Conservation (phyloP, 2,329 filamentous ascomycete genomes). For the Sclerotinia subarctica region DNA sequence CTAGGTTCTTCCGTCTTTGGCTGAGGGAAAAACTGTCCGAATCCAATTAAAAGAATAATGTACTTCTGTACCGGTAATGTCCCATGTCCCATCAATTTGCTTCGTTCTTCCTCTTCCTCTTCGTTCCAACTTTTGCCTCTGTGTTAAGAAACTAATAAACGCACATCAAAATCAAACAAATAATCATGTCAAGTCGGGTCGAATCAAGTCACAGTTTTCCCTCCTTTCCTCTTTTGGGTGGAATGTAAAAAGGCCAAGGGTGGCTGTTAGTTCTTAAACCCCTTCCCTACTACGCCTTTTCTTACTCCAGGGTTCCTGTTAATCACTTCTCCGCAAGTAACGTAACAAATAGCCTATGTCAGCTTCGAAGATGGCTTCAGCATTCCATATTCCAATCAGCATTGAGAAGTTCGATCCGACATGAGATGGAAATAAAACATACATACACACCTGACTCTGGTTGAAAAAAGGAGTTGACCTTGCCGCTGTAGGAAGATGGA, state of each 20-base stretch:
- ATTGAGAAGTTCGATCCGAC: neutral
- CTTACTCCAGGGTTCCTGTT: neutral
- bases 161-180: too few species aligned
- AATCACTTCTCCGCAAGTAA: neutral
- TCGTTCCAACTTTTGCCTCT: neutral
- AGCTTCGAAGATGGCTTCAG: neutral
- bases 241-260: neutral
- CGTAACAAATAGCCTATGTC: conserved; percentile 7
- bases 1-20: neutral
- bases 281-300: neutral
- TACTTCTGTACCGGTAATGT: neutral
- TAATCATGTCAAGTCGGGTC: neutral
- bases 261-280: neutral
- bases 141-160: neutral
- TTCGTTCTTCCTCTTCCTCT: neutral
- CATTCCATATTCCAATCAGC: neutral
- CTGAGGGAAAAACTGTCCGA: neutral
- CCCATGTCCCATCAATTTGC: neutral
- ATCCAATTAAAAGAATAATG: neutral
- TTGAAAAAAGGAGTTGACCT: neutral
- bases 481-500: neutral
- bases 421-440: neutral
- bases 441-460: neutral
- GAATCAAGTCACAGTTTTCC: neutral
- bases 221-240: neutral